These are phyloP conservation scores for Leccinum disarticulatum DNA, from an alignment of 768 basidiomycete species.

Conservation along the genomic window DNA sequence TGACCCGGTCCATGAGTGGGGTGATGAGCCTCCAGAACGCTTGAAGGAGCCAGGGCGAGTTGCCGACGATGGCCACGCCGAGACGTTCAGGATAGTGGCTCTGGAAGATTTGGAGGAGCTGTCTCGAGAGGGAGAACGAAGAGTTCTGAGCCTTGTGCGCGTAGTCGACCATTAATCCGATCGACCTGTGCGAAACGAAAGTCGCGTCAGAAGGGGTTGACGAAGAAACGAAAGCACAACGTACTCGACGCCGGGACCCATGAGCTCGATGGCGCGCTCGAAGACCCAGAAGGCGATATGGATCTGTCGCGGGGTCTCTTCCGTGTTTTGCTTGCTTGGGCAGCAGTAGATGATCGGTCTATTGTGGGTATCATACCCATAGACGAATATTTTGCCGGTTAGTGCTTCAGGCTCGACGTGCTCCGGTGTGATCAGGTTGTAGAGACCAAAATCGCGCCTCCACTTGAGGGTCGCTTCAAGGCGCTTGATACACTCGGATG, in stretches of 20 bases:
- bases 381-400: constrained; percentile 82
- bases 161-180: constrained; percentile 75
- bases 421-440: constrained; percentile 57
- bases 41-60: constrained; percentile 74
- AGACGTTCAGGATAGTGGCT: constrained; percentile 88
- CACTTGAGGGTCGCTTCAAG: constrained; percentile 74
- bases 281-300: constrained; percentile 75
- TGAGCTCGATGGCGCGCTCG: constrained; percentile 73
- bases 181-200: constrained; percentile 42
- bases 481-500: constrained; percentile 54
- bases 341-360: constrained; percentile 71
- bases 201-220: not conserved
- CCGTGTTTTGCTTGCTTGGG: constrained; percentile 76
- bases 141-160: constrained; percentile 67
- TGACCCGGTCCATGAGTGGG: constrained; percentile 83
- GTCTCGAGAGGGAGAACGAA: constrained; percentile 37
- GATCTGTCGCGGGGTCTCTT: constrained; percentile 64
- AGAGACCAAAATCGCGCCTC: constrained; percentile 79
- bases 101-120: constrained; percentile 65
- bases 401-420: constrained; percentile 75
- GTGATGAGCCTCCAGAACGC: constrained; percentile 75
- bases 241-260: constrained; percentile 81
- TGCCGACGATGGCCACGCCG: constrained; percentile 68
- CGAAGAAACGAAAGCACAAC: constrained; percentile 21
- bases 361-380: constrained; percentile 69